A percentile compares a stretch with the other conserved stretches of the same genome.
These are phyloP conservation scores for Rhododendron ferrugineum DNA, from an alignment of 148 eudicot species.

Conservation along the genomic window DNA sequence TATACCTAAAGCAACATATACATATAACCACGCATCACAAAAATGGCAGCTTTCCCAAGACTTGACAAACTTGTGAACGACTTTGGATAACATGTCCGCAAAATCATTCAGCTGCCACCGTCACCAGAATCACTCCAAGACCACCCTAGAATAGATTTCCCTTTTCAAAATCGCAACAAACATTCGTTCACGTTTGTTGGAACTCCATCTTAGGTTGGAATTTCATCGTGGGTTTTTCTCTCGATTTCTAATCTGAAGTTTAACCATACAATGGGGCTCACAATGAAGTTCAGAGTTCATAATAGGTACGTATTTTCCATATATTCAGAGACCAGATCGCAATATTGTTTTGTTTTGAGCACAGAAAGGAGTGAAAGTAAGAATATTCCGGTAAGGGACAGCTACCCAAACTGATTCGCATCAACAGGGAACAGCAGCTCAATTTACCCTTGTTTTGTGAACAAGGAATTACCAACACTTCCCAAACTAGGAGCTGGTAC, in stretches of 20 bases:
- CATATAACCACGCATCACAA: background rate
- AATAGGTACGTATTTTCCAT: background rate
- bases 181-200: background rate
- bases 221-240: background rate
- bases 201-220: background rate
- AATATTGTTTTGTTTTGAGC: background rate
- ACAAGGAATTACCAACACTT: background rate
- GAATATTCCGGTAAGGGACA: background rate
- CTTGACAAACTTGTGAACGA: background rate
- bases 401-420: no score
- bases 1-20: background rate
- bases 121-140: background rate
- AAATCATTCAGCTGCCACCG: background rate
- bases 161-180: no score
- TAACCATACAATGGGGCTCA: background rate
- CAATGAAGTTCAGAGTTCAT: background rate
- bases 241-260: background rate
- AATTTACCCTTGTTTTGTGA: background rate
- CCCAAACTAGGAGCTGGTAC: background rate
- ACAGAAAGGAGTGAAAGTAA: background rate
- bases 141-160: background rate
- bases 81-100: background rate
- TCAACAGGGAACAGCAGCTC: background rate
- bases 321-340: background rate
- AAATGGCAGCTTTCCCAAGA: background rate